phyloP scores from a whole-genome alignment of 2,329 filamentous ascomycete genomes.

The Aureobasidium lini region DNA sequence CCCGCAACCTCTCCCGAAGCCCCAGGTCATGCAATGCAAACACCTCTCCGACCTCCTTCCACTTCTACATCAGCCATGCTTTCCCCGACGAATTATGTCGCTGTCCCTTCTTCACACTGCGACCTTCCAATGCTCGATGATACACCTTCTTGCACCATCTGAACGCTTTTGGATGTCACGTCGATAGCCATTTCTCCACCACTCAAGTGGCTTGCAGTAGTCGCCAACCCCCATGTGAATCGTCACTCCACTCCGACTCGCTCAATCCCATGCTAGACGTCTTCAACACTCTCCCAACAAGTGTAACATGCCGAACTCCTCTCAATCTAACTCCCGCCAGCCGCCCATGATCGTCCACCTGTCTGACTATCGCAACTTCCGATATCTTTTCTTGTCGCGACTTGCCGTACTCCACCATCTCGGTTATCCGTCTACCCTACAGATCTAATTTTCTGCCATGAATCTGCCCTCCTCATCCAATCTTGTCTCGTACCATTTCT shows the following conservation, averaged over 20 bases:
- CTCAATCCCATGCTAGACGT: background rate
- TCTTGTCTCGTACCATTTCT: background rate
- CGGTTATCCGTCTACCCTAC: background rate
- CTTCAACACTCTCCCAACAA: slow-evolving; percentile 9
- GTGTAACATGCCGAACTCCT: background rate
- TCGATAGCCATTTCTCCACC: background rate
- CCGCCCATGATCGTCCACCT: background rate
- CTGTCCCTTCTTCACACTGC: background rate
- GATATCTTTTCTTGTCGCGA: background rate
- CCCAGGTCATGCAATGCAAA: background rate
- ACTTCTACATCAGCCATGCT: background rate
- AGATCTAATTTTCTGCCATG: background rate
- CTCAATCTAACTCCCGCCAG: background rate
- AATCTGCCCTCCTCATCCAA: background rate
- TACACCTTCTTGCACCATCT: background rate
- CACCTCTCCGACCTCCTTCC: background rate
- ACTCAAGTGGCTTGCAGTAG: slow-evolving; percentile 11
- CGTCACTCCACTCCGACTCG: slow-evolving; percentile 13
- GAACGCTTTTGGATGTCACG: background rate
- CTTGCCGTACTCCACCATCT: background rate
- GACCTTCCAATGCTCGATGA: background rate
- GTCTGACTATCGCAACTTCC: background rate
- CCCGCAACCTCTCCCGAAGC: background rate
- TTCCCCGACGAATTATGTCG: background rate
- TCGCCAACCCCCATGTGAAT: slow-evolving; percentile 6